Conservation (phyloP, 2,329 filamentous ascomycete species). For the Allantophomopsis lycopodina region DNA sequence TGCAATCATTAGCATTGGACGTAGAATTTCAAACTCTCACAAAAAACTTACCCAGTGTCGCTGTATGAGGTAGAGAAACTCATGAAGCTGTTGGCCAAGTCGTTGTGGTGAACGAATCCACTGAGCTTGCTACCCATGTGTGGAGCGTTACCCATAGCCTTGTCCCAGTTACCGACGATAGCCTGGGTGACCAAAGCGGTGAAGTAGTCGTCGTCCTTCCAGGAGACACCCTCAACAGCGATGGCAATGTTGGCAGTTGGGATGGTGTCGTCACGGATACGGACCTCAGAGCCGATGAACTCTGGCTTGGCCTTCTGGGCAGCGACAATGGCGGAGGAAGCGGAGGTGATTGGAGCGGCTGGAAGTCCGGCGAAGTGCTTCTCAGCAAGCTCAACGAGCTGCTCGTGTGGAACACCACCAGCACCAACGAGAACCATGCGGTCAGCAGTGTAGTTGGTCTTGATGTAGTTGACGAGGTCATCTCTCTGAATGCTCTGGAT, state of each 20-base stretch:
- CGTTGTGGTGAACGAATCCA: constrained; percentile 84
- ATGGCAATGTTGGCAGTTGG: constrained; percentile 95
- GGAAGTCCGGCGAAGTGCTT: constrained; percentile 83
- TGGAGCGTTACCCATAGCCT: constrained; percentile 92
- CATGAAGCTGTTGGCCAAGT: constrained; percentile 99
- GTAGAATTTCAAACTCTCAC: background rate
- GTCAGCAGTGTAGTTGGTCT: constrained; percentile 98
- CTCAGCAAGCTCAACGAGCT: constrained; percentile 92
- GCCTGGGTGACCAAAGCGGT: constrained; percentile 94
- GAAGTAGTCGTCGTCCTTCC: constrained; percentile 99
- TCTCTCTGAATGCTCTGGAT: constrained; percentile 89
- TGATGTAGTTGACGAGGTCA: constrained; percentile 92
- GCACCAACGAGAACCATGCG: constrained; percentile 97
- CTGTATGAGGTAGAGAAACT: constrained; percentile 99
- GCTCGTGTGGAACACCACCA: constrained; percentile 83
- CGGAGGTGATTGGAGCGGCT: constrained; percentile 58
- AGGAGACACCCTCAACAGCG: constrained; percentile 98
- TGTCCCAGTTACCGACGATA: constrained; percentile 99
- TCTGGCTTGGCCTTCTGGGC: constrained; percentile 72
- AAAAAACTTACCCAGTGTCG: constrained; percentile 75
- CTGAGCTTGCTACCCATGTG: constrained; percentile 98
- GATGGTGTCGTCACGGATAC: constrained; percentile 92
- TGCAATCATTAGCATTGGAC: constrained; percentile 28
- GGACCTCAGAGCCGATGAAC: constrained; percentile 92
- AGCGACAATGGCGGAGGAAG: constrained; percentile 56